These are phyloP conservation scores for Lavandula angustifolia DNA, from an alignment of 257 asterid genomes.

Conservation along the genomic window DNA sequence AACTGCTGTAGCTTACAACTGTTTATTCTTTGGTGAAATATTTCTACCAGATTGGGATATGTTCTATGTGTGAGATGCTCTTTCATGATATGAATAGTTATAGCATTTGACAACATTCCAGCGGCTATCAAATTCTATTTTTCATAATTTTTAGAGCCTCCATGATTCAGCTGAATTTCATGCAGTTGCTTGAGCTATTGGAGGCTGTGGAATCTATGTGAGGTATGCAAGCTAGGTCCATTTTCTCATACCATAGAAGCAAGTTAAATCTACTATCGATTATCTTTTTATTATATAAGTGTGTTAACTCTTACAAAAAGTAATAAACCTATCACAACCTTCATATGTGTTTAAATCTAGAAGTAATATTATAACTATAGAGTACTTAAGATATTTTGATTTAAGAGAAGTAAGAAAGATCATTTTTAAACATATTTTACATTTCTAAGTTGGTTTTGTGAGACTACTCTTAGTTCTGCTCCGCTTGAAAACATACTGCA, in stretches of 20 bases:
- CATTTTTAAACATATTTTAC: too few relatives aligned
- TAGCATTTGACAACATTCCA: slow-evolving; percentile 10
- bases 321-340: too few relatives aligned
- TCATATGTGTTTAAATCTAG: too few relatives aligned
- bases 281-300: not conserved
- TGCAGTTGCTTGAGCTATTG: slow-evolving; percentile 58
- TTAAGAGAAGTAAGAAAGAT: too few relatives aligned
- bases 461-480: not conserved
- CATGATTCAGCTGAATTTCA: slow-evolving; percentile 58
- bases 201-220: slow-evolving; percentile 63
- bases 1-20: slow-evolving; percentile 65
- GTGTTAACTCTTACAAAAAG: too few relatives aligned
- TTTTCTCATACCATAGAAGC: not conserved
- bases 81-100: not conserved
- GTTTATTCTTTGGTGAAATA: slow-evolving; percentile 60
- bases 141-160: slow-evolving; percentile 46
- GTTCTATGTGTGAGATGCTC: slow-evolving; percentile 50
- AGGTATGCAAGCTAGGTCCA: slow-evolving; percentile 38
- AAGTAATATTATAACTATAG: too few relatives aligned
- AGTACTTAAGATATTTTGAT: not conserved
- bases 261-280: not conserved
- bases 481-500: not conserved
- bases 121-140: slow-evolving; percentile 13
- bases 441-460: too few relatives aligned
- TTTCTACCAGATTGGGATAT: slow-evolving; percentile 71